Evolutionary conservation across 257 asterid species (phyloP), one percentile per base, ranked within the genome.

Genomic region (Avicennia marina): DNA sequence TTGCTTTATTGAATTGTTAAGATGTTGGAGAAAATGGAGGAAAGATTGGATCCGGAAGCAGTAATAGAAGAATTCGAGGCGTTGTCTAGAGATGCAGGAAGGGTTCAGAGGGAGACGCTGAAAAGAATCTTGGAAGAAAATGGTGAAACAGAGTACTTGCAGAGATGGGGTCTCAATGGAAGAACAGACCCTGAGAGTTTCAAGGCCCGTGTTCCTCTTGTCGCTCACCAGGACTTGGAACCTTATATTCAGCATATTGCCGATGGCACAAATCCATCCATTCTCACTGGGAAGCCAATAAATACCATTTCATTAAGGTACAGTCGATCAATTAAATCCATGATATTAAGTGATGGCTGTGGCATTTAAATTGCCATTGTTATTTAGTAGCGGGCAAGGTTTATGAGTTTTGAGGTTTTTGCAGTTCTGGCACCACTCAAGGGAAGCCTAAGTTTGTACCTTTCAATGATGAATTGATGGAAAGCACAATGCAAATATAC

Each of bases 391-490:
- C n/a, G n/a, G n/a, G n/a, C n/a, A n/a, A n/a, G n/a, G n/a, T n/a
- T n/a, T n/a, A 9, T 48, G 45, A 40, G 1, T 34, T 38, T 55
- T 27, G 56, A 18, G 48, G 54, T 64, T 72, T 25, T 70, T 75
- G 73, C 84, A 93, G 99, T 63, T 93, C 99, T 15, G 99, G 99
- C 44, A 93, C 99, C 0, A 89, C 96, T 71, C 90, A 81, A 43
- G 99, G 99, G 71, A 93, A 78, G 91, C 99, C 99, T 15, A 93
- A 93, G 90, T 82, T 93, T 71, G 99, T 93, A 36, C 99, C 97
- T 60, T 93, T 93, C 81, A 93, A 86, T 72, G 96, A 89, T 64
- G 97, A 82, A 64, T 72, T 93, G 78, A 70, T 89, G 91, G 95
- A 93, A 31, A 70, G 80, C 59, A 93, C 99, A 11, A 79, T 77